Base-by-base conservation (phyloP, 2,329 filamentous ascomycete genomes). In the Balansia obtecta region DNA sequence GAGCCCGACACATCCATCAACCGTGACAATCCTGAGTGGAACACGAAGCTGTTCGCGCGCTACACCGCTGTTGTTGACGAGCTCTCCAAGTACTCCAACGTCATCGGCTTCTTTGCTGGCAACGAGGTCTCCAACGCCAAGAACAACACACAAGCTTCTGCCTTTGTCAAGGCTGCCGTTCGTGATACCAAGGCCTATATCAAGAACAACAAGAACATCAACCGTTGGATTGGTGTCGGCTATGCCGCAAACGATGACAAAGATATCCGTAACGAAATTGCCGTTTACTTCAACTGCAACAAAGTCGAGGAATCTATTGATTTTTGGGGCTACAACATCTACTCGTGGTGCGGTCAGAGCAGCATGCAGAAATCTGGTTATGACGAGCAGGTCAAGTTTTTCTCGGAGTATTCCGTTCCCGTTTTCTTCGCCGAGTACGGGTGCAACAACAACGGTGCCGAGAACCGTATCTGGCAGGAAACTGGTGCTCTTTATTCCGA, bases 301-400 rank as follows among this genome's bases (percentile, higher is more conserved):
- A 51, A 61, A 3, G 68, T 80, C 54, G 65, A 74, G 34, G 71
- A 74, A 9, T 63, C 85, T 54, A 95, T 97, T 57, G 93, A 98
- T 71, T 97, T 94, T 76, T 98, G 90, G 87, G 93, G 93, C 53
- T 97, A 97, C 84, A 98, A 98, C 77, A 95, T 97, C 72, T 98
- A 98, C 79, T 95, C 90, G 49, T 98, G 93, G 93, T 98, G 93
- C 67, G 93, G 91, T 59, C 68, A 90, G 59, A 95, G 87, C 63
- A 80, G 74, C 61, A 93, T 85, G 72, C 63, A 74, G 37, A 64
- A 75, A 53, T 96, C 93, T 3, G 88, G 88, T 50, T 98, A 90
- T 71, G 75, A 84, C 56, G 76, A 82, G 51, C 86, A 91, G 66
- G 89, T 89, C 59, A 69, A 87, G 57, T 91, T 96, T 71, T 98